Evolutionary conservation across 352 stramenopile species (phyloP).

Genomic region (Phytopythium mirpurense): DNA sequence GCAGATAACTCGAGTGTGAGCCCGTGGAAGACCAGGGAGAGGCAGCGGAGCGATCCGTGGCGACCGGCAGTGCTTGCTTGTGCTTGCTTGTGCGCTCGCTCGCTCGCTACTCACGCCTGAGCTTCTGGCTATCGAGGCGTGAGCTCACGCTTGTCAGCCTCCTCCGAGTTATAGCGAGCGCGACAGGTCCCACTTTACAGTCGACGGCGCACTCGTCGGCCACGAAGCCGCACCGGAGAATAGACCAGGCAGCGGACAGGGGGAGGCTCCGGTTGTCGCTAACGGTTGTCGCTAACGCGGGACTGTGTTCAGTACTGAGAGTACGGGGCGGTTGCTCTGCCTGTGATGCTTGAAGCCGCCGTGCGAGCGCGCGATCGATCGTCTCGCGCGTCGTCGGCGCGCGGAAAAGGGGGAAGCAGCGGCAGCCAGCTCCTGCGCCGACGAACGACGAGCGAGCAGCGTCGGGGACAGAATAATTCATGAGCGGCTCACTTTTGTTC

Average conservation of each 20-base stretch:
- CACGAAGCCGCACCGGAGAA: background rate
- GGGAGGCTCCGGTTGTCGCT: no score
- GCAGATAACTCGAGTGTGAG: background rate
- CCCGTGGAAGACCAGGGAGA: background rate
- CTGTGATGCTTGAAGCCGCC: background rate
- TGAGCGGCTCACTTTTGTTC: background rate
- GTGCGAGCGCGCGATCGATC: constrained; percentile 1
- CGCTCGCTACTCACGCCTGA: background rate
- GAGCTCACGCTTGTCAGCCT: background rate
- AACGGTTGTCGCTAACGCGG: no score
- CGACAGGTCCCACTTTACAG: background rate
- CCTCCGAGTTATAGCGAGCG: background rate
- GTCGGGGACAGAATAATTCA: background rate
- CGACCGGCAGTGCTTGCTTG: constrained; percentile 1
- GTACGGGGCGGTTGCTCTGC: no score
- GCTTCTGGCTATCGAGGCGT: background rate
- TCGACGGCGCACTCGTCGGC: background rate
- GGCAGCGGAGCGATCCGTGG: background rate
- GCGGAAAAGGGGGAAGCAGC: constrained; percentile 1
- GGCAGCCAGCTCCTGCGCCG: background rate
- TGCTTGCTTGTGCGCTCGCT: background rate
- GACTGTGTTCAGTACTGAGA: no score
- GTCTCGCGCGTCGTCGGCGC: background rate
- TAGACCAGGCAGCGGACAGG: constrained; percentile 1
- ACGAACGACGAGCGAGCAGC: background rate